These are phyloP conservation scores for Erucastrum elatum DNA, from an alignment of 345 rosid species.

Conservation along the genomic window DNA sequence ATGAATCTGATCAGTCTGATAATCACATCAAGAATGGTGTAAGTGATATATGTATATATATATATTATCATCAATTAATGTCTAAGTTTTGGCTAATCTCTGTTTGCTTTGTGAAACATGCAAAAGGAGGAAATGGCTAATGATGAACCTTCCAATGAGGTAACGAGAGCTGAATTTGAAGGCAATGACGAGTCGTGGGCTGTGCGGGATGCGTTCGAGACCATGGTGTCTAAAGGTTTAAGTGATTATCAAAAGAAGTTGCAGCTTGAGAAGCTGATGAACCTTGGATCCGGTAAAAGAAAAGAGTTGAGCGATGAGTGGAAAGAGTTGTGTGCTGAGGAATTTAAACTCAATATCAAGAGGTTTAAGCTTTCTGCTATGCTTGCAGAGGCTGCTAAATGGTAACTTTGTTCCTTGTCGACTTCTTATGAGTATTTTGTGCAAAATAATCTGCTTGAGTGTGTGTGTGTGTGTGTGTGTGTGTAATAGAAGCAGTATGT, in stretches of 20 bases:
- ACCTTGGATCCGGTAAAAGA: not conserved
- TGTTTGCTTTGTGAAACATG: not conserved
- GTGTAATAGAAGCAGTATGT: not conserved
- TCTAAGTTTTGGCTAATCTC: not conserved
- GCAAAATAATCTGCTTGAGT: not conserved
- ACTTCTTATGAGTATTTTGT: not conserved
- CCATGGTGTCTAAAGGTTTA: constrained; percentile 3
- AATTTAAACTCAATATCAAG: not conserved
- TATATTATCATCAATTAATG: not conserved
- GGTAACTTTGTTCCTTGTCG: not conserved
- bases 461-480: not conserved
- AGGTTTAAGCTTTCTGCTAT: constrained; percentile 4
- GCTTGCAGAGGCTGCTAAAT: constrained; percentile 21
- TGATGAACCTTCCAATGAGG: not conserved
- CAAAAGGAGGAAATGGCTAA: not conserved
- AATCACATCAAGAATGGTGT: not conserved
- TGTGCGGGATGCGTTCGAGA: constrained; percentile 33
- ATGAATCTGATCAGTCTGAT: not conserved
- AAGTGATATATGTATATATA: not conserved
- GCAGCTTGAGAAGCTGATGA: constrained; percentile 20
- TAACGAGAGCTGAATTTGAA: not conserved
- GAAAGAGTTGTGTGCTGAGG: constrained; percentile 19
- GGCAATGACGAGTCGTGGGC: not conserved
- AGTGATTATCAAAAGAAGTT: constrained; percentile 22
- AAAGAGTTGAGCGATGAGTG: constrained; percentile 29